phyloP scores from a whole-genome alignment of 164 flowering plant genomes.

The Euptelea pleiosperma region DNA sequence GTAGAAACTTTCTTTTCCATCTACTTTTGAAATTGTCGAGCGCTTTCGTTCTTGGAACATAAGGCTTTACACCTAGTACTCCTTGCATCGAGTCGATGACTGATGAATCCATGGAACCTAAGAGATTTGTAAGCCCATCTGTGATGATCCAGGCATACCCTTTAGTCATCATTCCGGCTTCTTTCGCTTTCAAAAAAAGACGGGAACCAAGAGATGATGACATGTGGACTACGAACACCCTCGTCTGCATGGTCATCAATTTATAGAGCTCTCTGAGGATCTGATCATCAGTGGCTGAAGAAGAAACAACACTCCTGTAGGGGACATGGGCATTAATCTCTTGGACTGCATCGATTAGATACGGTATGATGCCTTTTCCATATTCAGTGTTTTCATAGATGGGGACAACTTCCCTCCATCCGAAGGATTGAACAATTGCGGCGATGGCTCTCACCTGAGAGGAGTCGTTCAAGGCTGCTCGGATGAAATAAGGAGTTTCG shows the following conservation, averaged over 20 bases:
- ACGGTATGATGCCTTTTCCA: constrained; percentile 21
- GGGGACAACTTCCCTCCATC: constrained; percentile 18
- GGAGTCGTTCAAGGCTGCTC: constrained; percentile 7
- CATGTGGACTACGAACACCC: constrained; percentile 5
- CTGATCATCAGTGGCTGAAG: neutral
- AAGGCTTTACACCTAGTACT: too few species aligned
- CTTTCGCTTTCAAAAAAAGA: too few species aligned
- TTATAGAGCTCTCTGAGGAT: constrained; percentile 17
- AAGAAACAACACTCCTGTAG: constrained; percentile 4
- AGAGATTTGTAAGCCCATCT: neutral
- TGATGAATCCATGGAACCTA: constrained; percentile 1
- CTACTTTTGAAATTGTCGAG: too few species aligned
- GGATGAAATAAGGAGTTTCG: constrained; percentile 16
- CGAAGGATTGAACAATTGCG: constrained; percentile 9
- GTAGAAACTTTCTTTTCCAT: neutral
- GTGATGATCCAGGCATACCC: constrained; percentile 7
- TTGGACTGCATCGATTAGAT: constrained; percentile 6
- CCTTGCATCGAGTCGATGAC: too few species aligned
- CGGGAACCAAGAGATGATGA: constrained; percentile 1
- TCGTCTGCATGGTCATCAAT: constrained; percentile 11
- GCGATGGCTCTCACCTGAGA: constrained; percentile 15
- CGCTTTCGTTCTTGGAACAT: neutral
- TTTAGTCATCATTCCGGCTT: constrained; percentile 4
- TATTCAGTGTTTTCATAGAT: constrained; percentile 10
- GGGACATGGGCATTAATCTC: constrained; percentile 5